Evolutionary conservation across 2,329 filamentous ascomycete species (phyloP).

Genomic region (Cucurbitaria berberidis): DNA sequence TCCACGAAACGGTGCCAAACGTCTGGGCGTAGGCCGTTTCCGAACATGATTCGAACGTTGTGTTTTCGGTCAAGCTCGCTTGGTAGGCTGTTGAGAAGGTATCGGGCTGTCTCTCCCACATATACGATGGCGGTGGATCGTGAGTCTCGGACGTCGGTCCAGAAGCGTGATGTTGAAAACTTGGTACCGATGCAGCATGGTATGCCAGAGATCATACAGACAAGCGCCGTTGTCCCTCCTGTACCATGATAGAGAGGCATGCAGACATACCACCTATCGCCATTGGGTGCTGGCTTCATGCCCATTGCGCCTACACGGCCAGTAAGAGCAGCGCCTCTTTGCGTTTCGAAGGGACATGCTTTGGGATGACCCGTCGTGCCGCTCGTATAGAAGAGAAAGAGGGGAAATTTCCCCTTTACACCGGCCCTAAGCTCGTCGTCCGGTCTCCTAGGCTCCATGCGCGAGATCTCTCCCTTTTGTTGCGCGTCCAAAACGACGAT

Average conservation of each 20-base stretch:
- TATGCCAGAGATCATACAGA: conserved; percentile 60
- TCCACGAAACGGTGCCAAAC: conserved; percentile 70
- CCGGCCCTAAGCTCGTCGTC: conserved; percentile 61
- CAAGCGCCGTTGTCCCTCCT: conserved; percentile 65
- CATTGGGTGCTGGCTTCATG: conserved; percentile 48
- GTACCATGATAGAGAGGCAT: conserved; percentile 83
- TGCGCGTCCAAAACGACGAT: conserved; percentile 60
- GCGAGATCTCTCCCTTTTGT: conserved; percentile 56
- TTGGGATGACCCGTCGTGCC: conserved; percentile 80
- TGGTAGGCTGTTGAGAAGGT: conserved; percentile 71
- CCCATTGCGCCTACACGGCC: conserved; percentile 45
- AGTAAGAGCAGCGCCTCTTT: conserved; percentile 52
- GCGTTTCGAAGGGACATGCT: conserved; percentile 66
- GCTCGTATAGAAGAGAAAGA: conserved; percentile 74
- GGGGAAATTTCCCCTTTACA: conserved; percentile 61
- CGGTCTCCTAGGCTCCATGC: conserved; percentile 58
- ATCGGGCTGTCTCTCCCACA: conserved; percentile 78
- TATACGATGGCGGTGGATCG: conserved; percentile 75
- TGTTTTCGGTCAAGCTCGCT: conserved; percentile 67
- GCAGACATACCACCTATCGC: conserved; percentile 74
- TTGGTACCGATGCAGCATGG: conserved; percentile 68
- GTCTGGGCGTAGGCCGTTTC: conserved; percentile 72
- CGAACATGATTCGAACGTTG: conserved; percentile 65
- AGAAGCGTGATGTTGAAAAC: conserved; percentile 74
- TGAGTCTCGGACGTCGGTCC: conserved; percentile 72